These are phyloP conservation scores for Cladophialophora immunda DNA, from an alignment of 2,329 filamentous ascomycete species.

Conservation along the genomic window DNA sequence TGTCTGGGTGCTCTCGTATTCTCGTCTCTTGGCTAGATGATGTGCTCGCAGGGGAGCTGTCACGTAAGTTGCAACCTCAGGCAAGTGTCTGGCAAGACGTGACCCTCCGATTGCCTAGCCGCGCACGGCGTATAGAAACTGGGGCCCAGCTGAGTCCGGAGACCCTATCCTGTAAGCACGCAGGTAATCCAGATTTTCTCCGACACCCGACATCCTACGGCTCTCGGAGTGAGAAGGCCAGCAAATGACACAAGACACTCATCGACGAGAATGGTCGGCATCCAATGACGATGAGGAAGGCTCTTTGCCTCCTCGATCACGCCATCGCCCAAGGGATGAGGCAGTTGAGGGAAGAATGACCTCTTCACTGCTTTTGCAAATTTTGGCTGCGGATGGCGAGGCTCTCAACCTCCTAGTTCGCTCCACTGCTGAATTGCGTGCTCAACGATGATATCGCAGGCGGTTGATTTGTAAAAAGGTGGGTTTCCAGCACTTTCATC, in stretches of 20 bases:
- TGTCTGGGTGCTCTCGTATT: not conserved
- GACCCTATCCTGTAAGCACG: constrained; percentile 4
- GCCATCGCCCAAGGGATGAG: constrained; percentile 33
- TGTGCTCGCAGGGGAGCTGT: constrained; percentile 15
- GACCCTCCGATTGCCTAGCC: constrained; percentile 9
- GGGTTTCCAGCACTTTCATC: constrained; percentile 29
- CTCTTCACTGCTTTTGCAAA: constrained; percentile 17
- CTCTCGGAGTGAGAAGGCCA: constrained; percentile 22
- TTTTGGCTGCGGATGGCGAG: constrained; percentile 29
- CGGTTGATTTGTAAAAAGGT: constrained; percentile 37
- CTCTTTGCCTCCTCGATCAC: constrained; percentile 25
- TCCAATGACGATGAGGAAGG: constrained; percentile 24
- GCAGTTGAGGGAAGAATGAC: constrained; percentile 29
- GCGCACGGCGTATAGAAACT: constrained; percentile 5
- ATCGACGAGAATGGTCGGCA: constrained; percentile 10
- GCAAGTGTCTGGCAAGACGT: not conserved
- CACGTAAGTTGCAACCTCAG: constrained; percentile 15
- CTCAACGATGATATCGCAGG: constrained; percentile 35
- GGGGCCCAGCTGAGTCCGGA: constrained; percentile 14
- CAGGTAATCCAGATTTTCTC: constrained; percentile 23
- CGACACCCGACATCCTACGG: constrained; percentile 21
- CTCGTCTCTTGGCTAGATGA: constrained; percentile 14
- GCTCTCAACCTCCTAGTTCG: constrained; percentile 33
- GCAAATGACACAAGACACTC: constrained; percentile 15
- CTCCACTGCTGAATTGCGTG: constrained; percentile 37